Evolutionary conservation across 2,329 filamentous ascomycete species (phyloP), one percentile per base, ranked within the genome.

Genomic region (Alternaria rosae): DNA sequence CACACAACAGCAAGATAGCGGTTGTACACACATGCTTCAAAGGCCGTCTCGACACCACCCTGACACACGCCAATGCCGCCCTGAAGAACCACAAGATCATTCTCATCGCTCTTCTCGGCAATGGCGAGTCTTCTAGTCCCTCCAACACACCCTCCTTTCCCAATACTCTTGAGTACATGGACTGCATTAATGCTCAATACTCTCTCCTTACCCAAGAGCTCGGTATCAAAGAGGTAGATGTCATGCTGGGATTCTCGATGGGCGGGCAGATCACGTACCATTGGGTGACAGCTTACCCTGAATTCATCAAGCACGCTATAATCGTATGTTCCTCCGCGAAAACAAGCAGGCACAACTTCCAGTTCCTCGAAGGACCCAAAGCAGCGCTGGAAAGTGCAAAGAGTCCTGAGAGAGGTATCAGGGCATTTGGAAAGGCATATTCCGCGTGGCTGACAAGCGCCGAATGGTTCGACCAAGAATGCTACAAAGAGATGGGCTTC

Each of bases 211-310:
- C 65, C 6, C 62, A 81, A 45, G 70, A 75, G 5, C 77, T 87
- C 0, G 79, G 80, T 2, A 73, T 87, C 13, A 67, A 70, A 12
- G 75, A 80, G 35, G 76, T 86, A 0, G 79, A 83, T 13, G 80
- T 82, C 10, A 82, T 86, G 30, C 69, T 87, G 3, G 86, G 86
- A 2, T 87, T 86, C 80, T 85, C 83, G 50, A 86, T 88, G 85
- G 86, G 85, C 38, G 86, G 84, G 1, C 83, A 82, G 21, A 82
- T 86, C 57, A 80, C 84, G 3, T 88, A 85, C 57, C 83, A 87
- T 64, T 85, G 84, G 84, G 71, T 79, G 5, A 79, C 82, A 1
- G 79, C 85, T 47, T 84, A 81, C 56, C 85, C 85, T 0, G 78
- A 80, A n/a, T 85, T 86, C 20, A 54, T 72, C 43, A 67, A 67